Conservation (phyloP, 495 filamentous ascomycete species). For the Lichina pygmaea region DNA sequence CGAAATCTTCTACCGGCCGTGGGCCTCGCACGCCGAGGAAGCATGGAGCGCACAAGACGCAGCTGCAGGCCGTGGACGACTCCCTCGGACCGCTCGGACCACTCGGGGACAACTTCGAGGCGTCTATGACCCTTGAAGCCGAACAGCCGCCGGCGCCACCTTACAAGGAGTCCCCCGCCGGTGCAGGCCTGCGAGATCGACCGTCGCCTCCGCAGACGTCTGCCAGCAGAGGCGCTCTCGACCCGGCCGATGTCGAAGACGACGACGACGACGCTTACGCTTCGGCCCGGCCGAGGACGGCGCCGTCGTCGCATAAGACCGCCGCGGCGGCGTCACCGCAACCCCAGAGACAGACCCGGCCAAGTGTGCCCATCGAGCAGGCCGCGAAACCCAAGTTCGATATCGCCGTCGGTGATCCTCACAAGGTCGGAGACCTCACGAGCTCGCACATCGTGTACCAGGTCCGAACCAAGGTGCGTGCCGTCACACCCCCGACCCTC, state of each 20-base stretch:
- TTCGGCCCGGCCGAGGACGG: no score
- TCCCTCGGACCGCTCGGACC: slow-evolving; percentile 83
- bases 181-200: slow-evolving; percentile 27
- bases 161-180: slow-evolving; percentile 40
- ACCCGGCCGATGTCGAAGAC: slow-evolving; percentile 34
- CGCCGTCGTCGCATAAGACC: slow-evolving; percentile 51
- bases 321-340: slow-evolving; percentile 6
- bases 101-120: slow-evolving; percentile 30
- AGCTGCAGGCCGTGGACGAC: slow-evolving; percentile 71
- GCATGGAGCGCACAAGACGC: slow-evolving; percentile 54
- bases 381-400: slow-evolving; percentile 74
- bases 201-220: slow-evolving; percentile 21
- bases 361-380: slow-evolving; percentile 68
- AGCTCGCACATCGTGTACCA: slow-evolving; percentile 95
- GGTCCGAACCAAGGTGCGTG: slow-evolving; percentile 63
- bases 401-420: slow-evolving; percentile 87
- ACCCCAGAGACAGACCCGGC: slow-evolving; percentile 29
- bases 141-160: slow-evolving; percentile 72
- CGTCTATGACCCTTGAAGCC: slow-evolving; percentile 14
- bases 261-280: slow-evolving; percentile 22
- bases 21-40: slow-evolving; percentile 36
- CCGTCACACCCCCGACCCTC: not conserved
- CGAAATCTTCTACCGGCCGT: slow-evolving; percentile 20
- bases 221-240: slow-evolving; percentile 23
- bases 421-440: slow-evolving; percentile 90